Base-by-base conservation (phyloP, 495 filamentous ascomycete genomes). In the Penicillium maclennaniae region DNA sequence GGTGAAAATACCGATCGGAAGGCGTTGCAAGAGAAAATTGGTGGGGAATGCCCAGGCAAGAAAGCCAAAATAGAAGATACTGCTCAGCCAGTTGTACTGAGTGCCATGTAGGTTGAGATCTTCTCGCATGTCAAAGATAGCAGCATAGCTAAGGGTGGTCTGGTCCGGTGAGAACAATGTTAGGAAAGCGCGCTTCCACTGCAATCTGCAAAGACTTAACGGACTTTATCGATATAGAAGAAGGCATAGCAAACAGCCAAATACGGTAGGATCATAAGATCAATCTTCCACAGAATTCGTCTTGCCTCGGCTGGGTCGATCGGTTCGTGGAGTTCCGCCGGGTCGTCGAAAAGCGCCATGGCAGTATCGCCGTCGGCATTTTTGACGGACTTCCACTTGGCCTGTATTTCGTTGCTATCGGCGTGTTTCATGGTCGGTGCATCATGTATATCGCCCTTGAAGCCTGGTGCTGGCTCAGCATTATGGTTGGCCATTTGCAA, bases 161-260 rank as follows among this genome's bases (percentile, higher is more conserved):
- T 82, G 31, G 15, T 34, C 9, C 31, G 14, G 14, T n/a, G n/a
- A n/a, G 15, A 14, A 12, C 9, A 34, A 34, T 10, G 31, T 34
- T 34, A 34, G 10, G 6, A 34, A 34, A 34, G 31, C 10, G 8
- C 0, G 31, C 31, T 34, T 34, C 15, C 10, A 12, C 15, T 10
- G 8, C 31, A 12, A 12, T 12, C 37, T 1, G 6, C 1, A 6
- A 9, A 7, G 4, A 25, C 52, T 65, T 53, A 69, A 53, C 45
- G 9, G 42, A 67, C 72, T 63, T 82, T 81, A 45, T 83, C 80
- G 55, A 83, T 81, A 47, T 81, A 83, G 49, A 83, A 83, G 60
- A 84, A 85, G 0, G 74, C 74, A 65, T 83, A 84, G 49, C 78
- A 84, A 36, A 84, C 74, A 4, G 75, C 78, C 19, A 85, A 59